Percentiles rank a stretch among this genome's conserved stretches.
Conservation (phyloP, 345 rosid species). For the Aethionema arabicum region DNA sequence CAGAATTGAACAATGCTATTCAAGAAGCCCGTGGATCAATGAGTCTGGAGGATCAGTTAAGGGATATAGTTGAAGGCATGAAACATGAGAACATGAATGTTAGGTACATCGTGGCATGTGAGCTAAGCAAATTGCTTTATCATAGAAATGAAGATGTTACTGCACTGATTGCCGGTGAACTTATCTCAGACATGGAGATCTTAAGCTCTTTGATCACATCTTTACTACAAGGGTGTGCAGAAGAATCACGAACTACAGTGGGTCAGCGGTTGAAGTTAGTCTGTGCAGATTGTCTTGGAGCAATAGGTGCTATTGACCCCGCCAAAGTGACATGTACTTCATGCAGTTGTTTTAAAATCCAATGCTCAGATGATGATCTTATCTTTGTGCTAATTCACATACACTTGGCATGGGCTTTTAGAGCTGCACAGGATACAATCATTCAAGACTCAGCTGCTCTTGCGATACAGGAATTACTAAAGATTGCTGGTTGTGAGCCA, state of each 20-base stretch:
- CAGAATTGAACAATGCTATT: constrained; percentile 82
- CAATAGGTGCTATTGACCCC: no score
- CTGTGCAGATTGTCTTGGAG: no score
- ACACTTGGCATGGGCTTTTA: no score
- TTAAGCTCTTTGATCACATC: constrained; percentile 81
- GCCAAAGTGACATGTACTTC: no score
- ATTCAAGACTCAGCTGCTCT: no score
- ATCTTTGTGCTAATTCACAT: no score
- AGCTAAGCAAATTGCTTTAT: constrained; percentile 81
- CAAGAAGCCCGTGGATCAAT: constrained; percentile 88
- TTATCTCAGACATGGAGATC: constrained; percentile 72
- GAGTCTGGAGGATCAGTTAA: constrained; percentile 83
- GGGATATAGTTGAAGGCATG: constrained; percentile 72
- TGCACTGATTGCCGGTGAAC: constrained; percentile 71
- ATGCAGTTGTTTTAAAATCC: no score
- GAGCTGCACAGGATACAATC: no score
- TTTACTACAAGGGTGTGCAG: constrained; percentile 90
- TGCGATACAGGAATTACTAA: no score
- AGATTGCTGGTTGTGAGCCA: no score
- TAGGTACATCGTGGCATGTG: constrained; percentile 93
- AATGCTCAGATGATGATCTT: no score
- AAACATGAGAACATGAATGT: constrained; percentile 96
- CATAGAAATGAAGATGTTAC: constrained; percentile 68
- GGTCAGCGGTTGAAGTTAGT: constrained; percentile 89
- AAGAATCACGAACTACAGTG: constrained; percentile 89